Base-by-base conservation (phyloP, 805 yeast species). In the Lachancea lanzarotensis region DNA sequence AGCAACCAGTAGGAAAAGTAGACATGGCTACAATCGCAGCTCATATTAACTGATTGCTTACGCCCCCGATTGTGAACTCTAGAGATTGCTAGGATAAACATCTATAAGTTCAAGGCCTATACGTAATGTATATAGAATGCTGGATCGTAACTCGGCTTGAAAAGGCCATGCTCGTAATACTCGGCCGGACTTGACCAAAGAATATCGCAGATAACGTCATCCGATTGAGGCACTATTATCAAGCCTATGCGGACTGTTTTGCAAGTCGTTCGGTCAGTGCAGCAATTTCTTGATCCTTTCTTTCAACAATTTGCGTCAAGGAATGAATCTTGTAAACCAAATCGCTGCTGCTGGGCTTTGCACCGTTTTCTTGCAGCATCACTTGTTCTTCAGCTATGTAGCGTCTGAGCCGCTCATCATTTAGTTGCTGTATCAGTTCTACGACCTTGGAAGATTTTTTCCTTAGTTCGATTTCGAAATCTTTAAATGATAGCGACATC, bases 311-410 rank as follows among this genome's bases (percentile, higher is more conserved):
- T 33, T 71, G 61, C 53, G 70, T 72, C 46, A 82, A 54, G 41
- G 73, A 76, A 3, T 79, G 72, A 48, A 79, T 76, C 46, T 78
- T 79, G 52, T 76, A 75, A 30, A 75, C 72, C 48, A 82, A 57
- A 42, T 80, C 79, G 26, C 80, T 66, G 15, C 79, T 66, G 41
- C 78, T 71, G 25, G 85, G 81, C 25, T 69, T 59, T 41, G 67
- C 64, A 10, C 79, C 78, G 51, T 74, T 68, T 50, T 80, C 84
- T 48, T 71, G 59, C 31, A 79, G 60, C 29, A 83, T 56, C 0
- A 81, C 76, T 52, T 82, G 81, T 50, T 83, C 90, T 54, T 84
- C 93, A 25, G 87, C 81, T 25, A 82, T 76, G 51, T 75, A 79
- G 42, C 95, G 65, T 45, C 78, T 73, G 51, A 76, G 68, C 49